Percentiles rank a stretch among this genome's conserved stretches.
Evolutionary conservation across 139 green algal genomes (phyloP).

Genomic region (Deuterostichococcus epilithicus): DNA sequence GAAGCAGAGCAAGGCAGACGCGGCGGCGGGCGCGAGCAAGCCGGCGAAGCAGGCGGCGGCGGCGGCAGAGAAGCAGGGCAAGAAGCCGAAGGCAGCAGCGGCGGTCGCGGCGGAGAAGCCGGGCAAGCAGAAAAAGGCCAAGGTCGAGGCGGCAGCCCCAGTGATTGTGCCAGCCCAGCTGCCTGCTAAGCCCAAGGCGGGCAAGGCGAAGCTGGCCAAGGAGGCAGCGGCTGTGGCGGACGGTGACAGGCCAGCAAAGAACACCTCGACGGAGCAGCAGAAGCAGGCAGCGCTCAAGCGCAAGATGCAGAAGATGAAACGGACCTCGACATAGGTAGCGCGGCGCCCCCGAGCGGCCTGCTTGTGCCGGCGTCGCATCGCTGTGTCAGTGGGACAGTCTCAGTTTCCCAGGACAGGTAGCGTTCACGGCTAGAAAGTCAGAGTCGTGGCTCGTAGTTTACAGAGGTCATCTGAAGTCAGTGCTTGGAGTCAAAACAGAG

Average conservation of each 20-base stretch:
- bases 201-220: background rate
- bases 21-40: background rate
- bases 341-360: too few relatives aligned
- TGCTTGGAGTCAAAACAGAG: too few relatives aligned
- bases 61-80: background rate
- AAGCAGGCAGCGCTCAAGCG: background rate
- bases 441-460: too few relatives aligned
- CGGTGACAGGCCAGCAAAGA: background rate
- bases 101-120: background rate
- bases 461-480: too few relatives aligned
- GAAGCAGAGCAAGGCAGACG: background rate
- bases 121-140: conserved; percentile 3
- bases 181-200: background rate
- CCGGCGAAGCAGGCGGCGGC: background rate
- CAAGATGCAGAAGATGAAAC: background rate
- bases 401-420: too few relatives aligned
- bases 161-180: conserved; percentile 1
- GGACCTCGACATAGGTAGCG: too few relatives aligned
- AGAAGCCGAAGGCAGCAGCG: too few relatives aligned
- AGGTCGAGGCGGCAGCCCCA: background rate
- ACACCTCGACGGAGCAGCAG: background rate
- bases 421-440: too few relatives aligned
- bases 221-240: background rate
- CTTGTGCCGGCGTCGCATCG: too few relatives aligned
- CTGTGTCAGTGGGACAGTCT: too few relatives aligned